phyloP scores from a whole-genome alignment of 2,329 filamentous ascomycete species.

The Pyrenophora graminea region DNA sequence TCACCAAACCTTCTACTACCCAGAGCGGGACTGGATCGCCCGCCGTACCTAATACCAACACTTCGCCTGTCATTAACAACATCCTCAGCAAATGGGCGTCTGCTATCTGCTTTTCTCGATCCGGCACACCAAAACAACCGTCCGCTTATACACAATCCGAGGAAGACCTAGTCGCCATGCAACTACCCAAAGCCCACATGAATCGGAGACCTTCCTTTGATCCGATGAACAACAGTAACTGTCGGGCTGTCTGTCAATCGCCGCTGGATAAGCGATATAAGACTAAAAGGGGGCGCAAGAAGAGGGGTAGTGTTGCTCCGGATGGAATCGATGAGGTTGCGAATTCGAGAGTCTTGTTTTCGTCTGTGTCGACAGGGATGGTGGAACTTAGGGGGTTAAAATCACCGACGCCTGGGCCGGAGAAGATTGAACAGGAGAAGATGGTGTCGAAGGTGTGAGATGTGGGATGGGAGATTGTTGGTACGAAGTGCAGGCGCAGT shows the following conservation, averaged over 20 bases:
- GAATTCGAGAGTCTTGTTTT: background rate
- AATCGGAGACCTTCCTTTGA: background rate
- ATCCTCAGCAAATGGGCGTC: background rate
- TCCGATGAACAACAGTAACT: background rate
- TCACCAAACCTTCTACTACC: too few species aligned
- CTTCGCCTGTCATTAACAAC: background rate
- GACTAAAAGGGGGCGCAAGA: background rate
- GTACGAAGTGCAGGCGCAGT: too few species aligned
- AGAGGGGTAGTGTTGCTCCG: background rate
- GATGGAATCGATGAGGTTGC: background rate
- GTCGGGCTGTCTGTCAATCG: conserved; percentile 6
- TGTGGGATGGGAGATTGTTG: too few species aligned
- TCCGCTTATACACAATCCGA: conserved; percentile 1
- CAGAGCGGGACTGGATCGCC: too few species aligned
- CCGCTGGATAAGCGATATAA: conserved; percentile 6
- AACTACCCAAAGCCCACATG: background rate
- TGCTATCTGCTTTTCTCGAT: too few species aligned
- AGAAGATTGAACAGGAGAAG: too few species aligned
- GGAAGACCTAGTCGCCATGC: conserved; percentile 4
- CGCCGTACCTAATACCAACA: too few species aligned
- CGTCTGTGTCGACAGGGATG: background rate
- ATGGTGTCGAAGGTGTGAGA: too few species aligned
- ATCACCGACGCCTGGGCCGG: background rate
- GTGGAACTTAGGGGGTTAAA: background rate
- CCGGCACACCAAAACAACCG: background rate